Evolutionary conservation across 1,139 yeast species (phyloP).

Genomic region (Nematodospora anomalae): DNA sequence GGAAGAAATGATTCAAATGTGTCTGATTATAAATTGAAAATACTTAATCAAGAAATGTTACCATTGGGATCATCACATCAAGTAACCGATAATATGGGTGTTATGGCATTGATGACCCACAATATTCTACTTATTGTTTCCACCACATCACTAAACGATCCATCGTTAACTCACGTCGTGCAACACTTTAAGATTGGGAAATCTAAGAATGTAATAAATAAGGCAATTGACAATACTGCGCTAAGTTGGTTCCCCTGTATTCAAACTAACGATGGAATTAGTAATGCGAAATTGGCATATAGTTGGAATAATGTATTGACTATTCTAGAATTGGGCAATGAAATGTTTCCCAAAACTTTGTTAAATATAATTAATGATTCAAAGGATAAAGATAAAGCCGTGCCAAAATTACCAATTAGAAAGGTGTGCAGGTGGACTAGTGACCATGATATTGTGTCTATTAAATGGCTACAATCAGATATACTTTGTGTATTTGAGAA

Average conservation of each 20-base stretch:
- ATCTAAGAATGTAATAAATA: constrained; percentile 31
- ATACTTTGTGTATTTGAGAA: constrained; percentile 42
- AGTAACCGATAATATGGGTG: constrained; percentile 55
- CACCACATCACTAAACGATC: constrained; percentile 48
- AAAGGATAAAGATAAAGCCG: constrained; percentile 40
- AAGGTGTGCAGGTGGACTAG: constrained; percentile 48
- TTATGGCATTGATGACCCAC: constrained; percentile 62
- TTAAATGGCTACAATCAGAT: constrained; percentile 62
- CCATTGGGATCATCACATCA: constrained; percentile 57
- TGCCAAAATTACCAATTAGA: constrained; percentile 41
- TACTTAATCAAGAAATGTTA: constrained; percentile 39
- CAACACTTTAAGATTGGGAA: constrained; percentile 56
- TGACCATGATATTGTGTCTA: constrained; percentile 38
- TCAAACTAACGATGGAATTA: constrained; percentile 24
- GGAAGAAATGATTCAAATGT: constrained; percentile 46
- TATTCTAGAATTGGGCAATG: constrained; percentile 50
- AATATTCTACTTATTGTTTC: constrained; percentile 54
- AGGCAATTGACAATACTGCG: constrained; percentile 6
- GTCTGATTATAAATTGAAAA: constrained; percentile 16
- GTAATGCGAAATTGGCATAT: constrained; percentile 59
- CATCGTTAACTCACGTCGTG: constrained; percentile 21
- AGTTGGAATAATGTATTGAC: constrained; percentile 63
- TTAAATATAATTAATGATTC: constrained; percentile 31
- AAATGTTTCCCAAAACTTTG: constrained; percentile 29
- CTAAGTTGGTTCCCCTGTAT: constrained; percentile 59